These are phyloP conservation scores for Staphylotrichum longicolle DNA, from an alignment of 495 filamentous ascomycete genomes.

Conservation along the genomic window DNA sequence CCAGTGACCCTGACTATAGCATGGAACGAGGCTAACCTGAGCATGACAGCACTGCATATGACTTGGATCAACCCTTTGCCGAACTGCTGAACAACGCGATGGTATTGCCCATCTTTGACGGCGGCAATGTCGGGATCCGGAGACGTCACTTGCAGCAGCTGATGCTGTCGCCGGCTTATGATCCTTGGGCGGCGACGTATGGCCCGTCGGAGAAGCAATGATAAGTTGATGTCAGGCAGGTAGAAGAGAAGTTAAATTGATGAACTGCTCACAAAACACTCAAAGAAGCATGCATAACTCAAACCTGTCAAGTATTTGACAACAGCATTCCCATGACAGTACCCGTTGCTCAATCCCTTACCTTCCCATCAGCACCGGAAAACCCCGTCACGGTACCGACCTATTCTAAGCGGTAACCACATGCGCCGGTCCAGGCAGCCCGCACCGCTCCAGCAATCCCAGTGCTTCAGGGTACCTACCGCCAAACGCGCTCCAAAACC, in stretches of 20 bases:
- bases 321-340: too few relatives aligned
- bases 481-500: constrained; percentile 8
- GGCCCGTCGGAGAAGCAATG: constrained; percentile 11
- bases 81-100: constrained; percentile 50
- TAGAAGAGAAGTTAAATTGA: too few relatives aligned
- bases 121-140: constrained; percentile 56
- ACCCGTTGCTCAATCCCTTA: too few relatives aligned
- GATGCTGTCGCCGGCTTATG: constrained; percentile 47
- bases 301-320: too few relatives aligned
- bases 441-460: neutral
- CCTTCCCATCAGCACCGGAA: too few relatives aligned
- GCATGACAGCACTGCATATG: constrained; percentile 42
- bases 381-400: too few relatives aligned
- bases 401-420: too few relatives aligned
- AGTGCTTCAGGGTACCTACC: neutral
- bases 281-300: too few relatives aligned
- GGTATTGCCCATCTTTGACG: constrained; percentile 54
- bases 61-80: constrained; percentile 42
- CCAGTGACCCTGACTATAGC: neutral
- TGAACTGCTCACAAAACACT: too few relatives aligned
- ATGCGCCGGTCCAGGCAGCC: neutral
- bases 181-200: constrained; percentile 42
- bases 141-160: constrained; percentile 51
- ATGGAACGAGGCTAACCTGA: constrained; percentile 2
- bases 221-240: too few relatives aligned